These are phyloP conservation scores for Amanita fuliginea DNA, from an alignment of 768 basidiomycete genomes.

Conservation along the genomic window DNA sequence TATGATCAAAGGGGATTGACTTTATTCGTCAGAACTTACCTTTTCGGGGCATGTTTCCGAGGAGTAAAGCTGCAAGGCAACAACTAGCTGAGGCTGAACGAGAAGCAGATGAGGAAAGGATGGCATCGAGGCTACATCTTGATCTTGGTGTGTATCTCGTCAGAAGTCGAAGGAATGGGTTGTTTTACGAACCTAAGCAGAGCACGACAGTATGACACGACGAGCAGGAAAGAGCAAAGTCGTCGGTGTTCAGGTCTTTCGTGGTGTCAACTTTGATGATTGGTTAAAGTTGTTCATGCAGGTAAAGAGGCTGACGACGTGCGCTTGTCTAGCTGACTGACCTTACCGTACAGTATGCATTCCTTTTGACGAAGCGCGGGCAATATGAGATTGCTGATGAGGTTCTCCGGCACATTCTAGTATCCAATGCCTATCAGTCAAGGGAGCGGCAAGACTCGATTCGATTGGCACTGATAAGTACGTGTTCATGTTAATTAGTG, in stretches of 20 bases:
- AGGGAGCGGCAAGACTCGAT: conserved; percentile 58
- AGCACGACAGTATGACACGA: conserved; percentile 43
- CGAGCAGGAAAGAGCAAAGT: conserved; percentile 32
- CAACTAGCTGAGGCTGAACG: conserved; percentile 20
- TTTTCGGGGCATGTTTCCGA: conserved; percentile 64
- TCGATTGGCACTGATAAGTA: conserved; percentile 69
- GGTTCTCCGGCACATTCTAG: conserved; percentile 60
- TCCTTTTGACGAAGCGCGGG: conserved; percentile 51
- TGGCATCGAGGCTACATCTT: conserved; percentile 68
- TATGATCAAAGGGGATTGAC: neutral
- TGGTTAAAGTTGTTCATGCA: conserved; percentile 85
- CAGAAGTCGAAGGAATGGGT: neutral
- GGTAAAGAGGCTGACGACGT: conserved; percentile 29
- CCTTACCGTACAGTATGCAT: conserved; percentile 52
- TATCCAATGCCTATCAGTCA: conserved; percentile 64
- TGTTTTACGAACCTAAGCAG: conserved; percentile 18
- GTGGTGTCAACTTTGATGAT: conserved; percentile 71
- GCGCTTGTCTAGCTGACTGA: neutral
- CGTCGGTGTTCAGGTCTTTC: conserved; percentile 51
- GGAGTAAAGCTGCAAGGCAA: conserved; percentile 25
- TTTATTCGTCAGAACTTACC: conserved; percentile 28
- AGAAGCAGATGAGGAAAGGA: conserved; percentile 58
- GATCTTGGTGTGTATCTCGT: conserved; percentile 43
- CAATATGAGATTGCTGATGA: conserved; percentile 64
- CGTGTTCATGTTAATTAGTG: conserved; percentile 13